Percentiles rank a stretch among this genome's conserved stretches.
Evolutionary conservation across 1,284 basidiomycete species (phyloP).

Genomic region (Pulveroboletus sp.): DNA sequence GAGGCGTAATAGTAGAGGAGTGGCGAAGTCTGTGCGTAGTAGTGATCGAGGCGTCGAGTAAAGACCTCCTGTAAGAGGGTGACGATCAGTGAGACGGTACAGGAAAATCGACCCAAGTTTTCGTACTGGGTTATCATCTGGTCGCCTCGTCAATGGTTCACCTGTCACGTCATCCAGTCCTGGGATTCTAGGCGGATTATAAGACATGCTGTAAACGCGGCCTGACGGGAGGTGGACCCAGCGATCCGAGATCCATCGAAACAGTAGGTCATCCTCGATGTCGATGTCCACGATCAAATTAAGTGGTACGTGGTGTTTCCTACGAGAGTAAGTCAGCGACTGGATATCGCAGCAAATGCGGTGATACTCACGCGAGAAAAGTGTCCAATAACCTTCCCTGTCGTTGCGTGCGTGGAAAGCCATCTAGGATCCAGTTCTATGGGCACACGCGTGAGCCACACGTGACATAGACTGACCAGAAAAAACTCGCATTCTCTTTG

Average conservation of each 20-base stretch:
- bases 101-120: not conserved
- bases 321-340: constrained; percentile 29
- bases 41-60: constrained; percentile 75
- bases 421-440: constrained; percentile 91
- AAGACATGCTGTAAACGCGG: constrained; percentile 88
- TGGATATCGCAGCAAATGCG: not conserved
- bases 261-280: constrained; percentile 86
- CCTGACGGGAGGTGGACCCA: constrained; percentile 94
- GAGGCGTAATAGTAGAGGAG: constrained; percentile 76
- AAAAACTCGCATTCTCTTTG: constrained; percentile 53
- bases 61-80: constrained; percentile 72
- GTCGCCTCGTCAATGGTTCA: constrained; percentile 85
- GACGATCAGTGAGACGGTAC: constrained; percentile 5
- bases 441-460: constrained; percentile 14
- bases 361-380: constrained; percentile 56
- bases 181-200: constrained; percentile 84
- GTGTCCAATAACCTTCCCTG: constrained; percentile 85
- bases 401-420: constrained; percentile 90
- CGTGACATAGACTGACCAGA: not conserved
- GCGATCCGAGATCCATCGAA: constrained; percentile 85
- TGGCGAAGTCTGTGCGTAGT: constrained; percentile 84
- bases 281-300: constrained; percentile 89
- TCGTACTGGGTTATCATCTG: constrained; percentile 89
- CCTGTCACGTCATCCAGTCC: constrained; percentile 92
- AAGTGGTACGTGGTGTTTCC: constrained; percentile 61